Base-by-base conservation (phyloP, 2,329 filamentous ascomycete species). In the Epichloe brachyelytri region DNA sequence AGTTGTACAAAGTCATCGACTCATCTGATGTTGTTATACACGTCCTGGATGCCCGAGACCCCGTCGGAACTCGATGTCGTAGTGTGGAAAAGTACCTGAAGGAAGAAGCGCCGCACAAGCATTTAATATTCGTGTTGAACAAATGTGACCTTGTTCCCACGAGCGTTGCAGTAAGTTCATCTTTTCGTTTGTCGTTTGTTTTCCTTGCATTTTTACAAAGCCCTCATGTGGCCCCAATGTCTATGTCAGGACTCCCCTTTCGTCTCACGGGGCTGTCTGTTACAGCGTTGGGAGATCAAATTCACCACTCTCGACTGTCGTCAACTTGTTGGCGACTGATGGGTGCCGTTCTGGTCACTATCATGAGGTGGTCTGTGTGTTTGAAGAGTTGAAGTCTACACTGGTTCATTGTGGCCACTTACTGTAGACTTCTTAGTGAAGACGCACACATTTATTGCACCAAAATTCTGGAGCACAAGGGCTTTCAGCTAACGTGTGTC, bases 261-360 rank as follows among this genome's bases (percentile, higher is more conserved):
- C 71, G 68, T 71, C 75, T 76, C 68, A 82, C 93, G 87, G 85
- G 83, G 80, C 75, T 71, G 79, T 88, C 90, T 94, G 93, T 98
- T 98, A 98, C 87, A 88, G 85, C 85, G 82, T 88, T 96, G 93
- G 93, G 84, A 97, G 80, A 98, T 83, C 69, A 75, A 96, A 46
- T 4, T 65, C 63, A 67, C 76, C 76, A 73, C 59, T 64, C 62
- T 68, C 65, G 59, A 65, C 58, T 62, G 64, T 60, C 56, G 41
- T 53, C 58, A 60, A 59, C 59, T 50, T 63, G 63, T 63, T 65
- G 61, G 60, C 76, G 80, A 77, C 79, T 83, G 86, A 85, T 74
- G 75, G 76, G 75, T 78, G 76, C 86, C 89, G 90, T 97, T 82
- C 88, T 97, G 93, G 87, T 77, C 62, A 78, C 72, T 73, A 76